Conservation (phyloP, 2,329 filamentous ascomycete species). For the Orbilia blumenaviensis region DNA sequence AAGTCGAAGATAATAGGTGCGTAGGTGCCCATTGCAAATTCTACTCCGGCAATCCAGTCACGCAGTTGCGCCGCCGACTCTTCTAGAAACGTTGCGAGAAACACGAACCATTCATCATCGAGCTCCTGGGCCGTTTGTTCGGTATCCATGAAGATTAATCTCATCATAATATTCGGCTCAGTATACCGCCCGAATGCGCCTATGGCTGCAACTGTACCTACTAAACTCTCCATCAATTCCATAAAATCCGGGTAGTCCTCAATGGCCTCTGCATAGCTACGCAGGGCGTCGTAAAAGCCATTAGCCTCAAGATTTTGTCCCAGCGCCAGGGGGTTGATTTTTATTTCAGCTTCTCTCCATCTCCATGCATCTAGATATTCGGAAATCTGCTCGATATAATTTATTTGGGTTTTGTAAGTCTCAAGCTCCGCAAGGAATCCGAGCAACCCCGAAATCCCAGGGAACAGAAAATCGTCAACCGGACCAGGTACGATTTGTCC, state of each 20-base stretch:
- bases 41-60: background rate
- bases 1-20: background rate
- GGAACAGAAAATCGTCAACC: background rate
- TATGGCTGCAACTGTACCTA: background rate
- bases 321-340: background rate
- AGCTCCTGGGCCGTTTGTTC: background rate
- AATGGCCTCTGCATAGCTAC: background rate
- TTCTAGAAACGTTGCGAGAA: background rate
- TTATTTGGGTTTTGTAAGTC: background rate
- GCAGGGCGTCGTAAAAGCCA: background rate
- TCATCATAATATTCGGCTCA: background rate
- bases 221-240: background rate
- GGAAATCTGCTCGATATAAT: background rate
- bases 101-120: slow-evolving; percentile 24
- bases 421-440: slow-evolving; percentile 17
- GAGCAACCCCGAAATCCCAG: background rate
- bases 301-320: background rate
- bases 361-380: background rate
- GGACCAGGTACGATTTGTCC: background rate
- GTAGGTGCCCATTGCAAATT: background rate
- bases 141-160: slow-evolving; percentile 11
- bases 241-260: background rate
- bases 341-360: background rate
- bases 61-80: background rate
- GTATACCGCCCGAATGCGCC: background rate